Conservation (phyloP, 2,329 filamentous ascomycete genomes). For the Tricladium varicosporioides region DNA sequence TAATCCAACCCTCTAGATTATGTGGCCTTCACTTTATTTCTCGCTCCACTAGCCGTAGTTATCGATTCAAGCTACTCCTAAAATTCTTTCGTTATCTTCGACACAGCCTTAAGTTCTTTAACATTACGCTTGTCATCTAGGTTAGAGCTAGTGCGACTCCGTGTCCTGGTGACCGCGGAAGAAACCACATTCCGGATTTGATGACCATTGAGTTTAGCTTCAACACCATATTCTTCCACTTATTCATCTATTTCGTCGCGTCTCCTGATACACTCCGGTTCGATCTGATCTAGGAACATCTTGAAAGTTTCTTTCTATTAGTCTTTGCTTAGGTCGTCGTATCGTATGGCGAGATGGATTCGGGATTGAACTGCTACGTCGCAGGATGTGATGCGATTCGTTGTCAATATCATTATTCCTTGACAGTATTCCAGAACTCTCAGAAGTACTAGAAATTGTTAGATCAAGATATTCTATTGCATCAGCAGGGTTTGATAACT, state of each 20-base stretch:
- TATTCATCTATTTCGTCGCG: background rate
- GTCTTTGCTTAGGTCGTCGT: constrained; percentile 16
- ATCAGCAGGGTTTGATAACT: background rate
- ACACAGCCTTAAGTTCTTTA: background rate
- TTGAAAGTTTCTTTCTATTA: background rate
- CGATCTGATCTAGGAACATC: background rate
- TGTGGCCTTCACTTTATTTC: background rate
- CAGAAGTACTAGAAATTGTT: constrained; percentile 40
- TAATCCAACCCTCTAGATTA: too few species aligned
- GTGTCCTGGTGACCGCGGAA: background rate
- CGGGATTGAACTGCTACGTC: constrained; percentile 9
- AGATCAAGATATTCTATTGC: background rate
- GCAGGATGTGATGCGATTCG: constrained; percentile 9
- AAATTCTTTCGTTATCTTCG: background rate
- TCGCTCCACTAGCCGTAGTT: background rate
- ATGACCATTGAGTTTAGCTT: background rate
- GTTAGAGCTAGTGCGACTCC: background rate
- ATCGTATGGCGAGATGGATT: constrained; percentile 27
- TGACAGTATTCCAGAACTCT: constrained; percentile 20
- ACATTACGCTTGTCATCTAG: background rate
- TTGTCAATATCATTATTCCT: constrained; percentile 30
- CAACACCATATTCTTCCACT: background rate
- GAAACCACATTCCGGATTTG: constrained; percentile 5
- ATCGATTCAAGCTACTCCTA: background rate
- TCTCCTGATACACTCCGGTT: background rate